phyloP scores from a whole-genome alignment of 768 basidiomycete genomes.

The Atractiella rhizophila region DNA sequence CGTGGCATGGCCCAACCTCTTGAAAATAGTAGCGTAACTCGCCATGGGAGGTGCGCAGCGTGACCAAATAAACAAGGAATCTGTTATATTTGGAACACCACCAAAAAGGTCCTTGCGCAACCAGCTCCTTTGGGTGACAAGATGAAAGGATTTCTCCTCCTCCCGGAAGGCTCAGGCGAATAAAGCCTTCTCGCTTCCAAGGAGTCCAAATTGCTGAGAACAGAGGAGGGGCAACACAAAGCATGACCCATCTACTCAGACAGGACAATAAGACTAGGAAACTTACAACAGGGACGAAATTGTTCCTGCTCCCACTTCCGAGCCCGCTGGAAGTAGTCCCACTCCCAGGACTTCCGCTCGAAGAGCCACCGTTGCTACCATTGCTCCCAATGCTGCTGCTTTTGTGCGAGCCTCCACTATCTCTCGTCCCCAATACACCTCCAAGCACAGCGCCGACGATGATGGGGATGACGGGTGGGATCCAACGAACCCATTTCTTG shows the following conservation, averaged over 20 bases:
- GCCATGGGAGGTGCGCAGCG: no score
- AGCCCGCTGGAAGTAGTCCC: not conserved
- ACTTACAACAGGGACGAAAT: not conserved
- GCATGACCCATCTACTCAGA: no score
- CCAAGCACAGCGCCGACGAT: constrained; percentile 31
- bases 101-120: no score
- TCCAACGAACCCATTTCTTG: no score
- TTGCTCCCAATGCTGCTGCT: constrained; percentile 54
- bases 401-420: constrained; percentile 25
- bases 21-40: not conserved
- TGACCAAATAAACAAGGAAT: no score
- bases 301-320: not conserved
- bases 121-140: no score
- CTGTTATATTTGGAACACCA: no score
- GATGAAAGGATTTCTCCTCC: no score
- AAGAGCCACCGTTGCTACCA: constrained; percentile 48
- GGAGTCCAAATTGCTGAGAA: no score
- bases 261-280: not conserved
- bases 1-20: not conserved
- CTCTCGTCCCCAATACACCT: constrained; percentile 48
- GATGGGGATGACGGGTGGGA: constrained; percentile 19
- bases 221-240: no score
- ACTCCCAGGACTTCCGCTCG: constrained; percentile 72
- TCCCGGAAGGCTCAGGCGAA: no score
- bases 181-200: no score